phyloP scores from a whole-genome alignment of 345 rosid genomes.

The Gossypium rotundifolium region DNA sequence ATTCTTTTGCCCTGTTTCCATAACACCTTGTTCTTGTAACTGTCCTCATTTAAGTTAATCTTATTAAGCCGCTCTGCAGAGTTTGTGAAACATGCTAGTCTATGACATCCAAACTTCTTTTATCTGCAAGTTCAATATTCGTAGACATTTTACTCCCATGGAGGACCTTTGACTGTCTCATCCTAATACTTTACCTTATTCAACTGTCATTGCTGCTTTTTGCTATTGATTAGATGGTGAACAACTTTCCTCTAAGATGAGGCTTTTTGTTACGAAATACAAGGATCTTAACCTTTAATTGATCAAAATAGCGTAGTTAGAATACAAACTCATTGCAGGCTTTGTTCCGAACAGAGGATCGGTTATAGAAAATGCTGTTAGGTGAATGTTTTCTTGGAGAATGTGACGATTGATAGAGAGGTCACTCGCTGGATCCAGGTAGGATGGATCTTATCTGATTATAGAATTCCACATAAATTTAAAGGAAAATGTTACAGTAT shows the following conservation, averaged over 20 bases:
- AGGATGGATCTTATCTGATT: background rate
- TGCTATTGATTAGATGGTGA: background rate
- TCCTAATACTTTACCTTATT: background rate
- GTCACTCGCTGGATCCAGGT: background rate
- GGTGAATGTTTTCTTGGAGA: background rate
- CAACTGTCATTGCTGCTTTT: background rate
- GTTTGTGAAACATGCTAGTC: slow-evolving; percentile 1
- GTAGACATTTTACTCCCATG: background rate
- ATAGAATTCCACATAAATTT: background rate
- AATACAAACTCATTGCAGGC: background rate
- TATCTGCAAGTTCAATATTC: background rate
- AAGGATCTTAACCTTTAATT: background rate
- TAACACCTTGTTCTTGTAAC: background rate
- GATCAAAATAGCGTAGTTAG: background rate
- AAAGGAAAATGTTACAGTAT: background rate
- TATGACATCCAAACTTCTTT: background rate
- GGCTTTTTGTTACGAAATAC: background rate
- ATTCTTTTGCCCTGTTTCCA: background rate
- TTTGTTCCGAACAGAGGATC: background rate
- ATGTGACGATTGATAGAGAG: background rate
- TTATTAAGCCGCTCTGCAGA: background rate
- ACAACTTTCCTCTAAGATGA: background rate
- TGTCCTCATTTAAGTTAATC: background rate
- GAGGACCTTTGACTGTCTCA: background rate
- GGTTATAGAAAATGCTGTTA: background rate